These are phyloP conservation scores for Penicillium crystallinum DNA, from an alignment of 495 filamentous ascomycete species.

Conservation along the genomic window DNA sequence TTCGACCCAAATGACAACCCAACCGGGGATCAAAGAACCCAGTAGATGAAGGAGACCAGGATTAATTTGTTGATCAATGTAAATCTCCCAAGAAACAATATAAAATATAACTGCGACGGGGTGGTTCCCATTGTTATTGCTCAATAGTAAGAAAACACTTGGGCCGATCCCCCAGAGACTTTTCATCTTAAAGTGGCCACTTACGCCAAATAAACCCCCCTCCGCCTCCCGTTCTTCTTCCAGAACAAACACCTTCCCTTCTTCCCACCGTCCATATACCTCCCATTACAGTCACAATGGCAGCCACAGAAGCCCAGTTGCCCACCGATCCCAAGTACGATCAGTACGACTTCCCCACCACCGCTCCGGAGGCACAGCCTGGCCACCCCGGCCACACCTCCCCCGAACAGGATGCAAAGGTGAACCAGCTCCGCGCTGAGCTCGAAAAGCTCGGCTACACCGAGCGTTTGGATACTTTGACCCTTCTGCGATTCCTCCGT, in stretches of 20 bases:
- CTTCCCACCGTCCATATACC: slow-evolving; percentile 8
- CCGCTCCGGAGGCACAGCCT: slow-evolving; percentile 56
- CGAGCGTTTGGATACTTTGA: slow-evolving; percentile 84
- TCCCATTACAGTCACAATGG: slow-evolving; percentile 33
- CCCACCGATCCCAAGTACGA: slow-evolving; percentile 87
- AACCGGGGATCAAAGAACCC: neutral
- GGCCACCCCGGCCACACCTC: slow-evolving; percentile 92
- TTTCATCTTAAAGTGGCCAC: slow-evolving; percentile 17
- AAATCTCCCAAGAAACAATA: neutral
- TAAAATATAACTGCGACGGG: neutral
- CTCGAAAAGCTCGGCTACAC: slow-evolving; percentile 81
- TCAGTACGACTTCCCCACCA: slow-evolving; percentile 88
- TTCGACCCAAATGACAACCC: neutral
- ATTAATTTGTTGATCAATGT: neutral
- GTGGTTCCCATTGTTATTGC: neutral
- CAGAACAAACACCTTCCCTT: slow-evolving; percentile 6
- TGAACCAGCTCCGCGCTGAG: slow-evolving; percentile 74
- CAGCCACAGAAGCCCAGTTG: slow-evolving; percentile 36
- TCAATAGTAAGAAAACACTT: neutral
- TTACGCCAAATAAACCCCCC: slow-evolving; percentile 15
- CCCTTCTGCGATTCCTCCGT: slow-evolving; percentile 83
- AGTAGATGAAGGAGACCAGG: neutral
- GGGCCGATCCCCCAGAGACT: neutral
- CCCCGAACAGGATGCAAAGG: slow-evolving; percentile 81
- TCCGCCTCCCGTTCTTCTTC: slow-evolving; percentile 19